A percentile compares a stretch with the other conserved stretches of the same genome.
These are phyloP conservation scores for Litsea cubeba DNA, from an alignment of 164 flowering plant species.

Conservation along the genomic window DNA sequence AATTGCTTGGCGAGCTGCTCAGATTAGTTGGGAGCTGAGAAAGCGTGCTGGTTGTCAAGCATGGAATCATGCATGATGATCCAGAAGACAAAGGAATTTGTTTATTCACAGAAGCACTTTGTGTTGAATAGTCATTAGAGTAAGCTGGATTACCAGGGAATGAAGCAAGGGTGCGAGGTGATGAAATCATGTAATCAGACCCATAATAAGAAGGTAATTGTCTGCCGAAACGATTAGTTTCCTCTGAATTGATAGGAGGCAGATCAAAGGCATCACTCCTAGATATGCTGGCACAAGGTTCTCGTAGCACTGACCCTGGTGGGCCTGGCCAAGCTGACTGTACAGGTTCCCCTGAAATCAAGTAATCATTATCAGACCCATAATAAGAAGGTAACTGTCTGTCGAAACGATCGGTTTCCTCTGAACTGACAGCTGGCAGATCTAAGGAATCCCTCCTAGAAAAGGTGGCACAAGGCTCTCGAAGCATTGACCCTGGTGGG, in stretches of 20 bases:
- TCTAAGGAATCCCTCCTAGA: constrained; percentile 7
- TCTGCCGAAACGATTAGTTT: neutral
- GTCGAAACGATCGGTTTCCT: neutral
- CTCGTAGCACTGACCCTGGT: constrained; percentile 21
- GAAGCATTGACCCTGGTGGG: constrained; percentile 22
- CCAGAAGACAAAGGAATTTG: neutral
- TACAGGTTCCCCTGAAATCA: constrained; percentile 4
- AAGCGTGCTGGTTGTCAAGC: neutral
- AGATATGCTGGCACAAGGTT: constrained; percentile 7
- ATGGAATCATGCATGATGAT: neutral
- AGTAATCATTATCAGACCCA: neutral
- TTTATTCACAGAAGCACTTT: neutral
- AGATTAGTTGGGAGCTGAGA: neutral
- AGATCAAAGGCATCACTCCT: constrained; percentile 10
- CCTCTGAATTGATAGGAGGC: constrained; percentile 11
- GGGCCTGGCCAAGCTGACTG: constrained; percentile 19
- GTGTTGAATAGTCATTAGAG: neutral
- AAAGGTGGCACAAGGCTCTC: constrained; percentile 7
- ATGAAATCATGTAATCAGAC: constrained; percentile 3
- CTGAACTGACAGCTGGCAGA: constrained; percentile 11
- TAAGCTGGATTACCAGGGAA: constrained; percentile 16
- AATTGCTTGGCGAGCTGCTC: neutral
- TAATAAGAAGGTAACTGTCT: constrained; percentile 8
- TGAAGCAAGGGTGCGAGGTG: constrained; percentile 11
- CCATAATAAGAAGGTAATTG: constrained; percentile 5